Base-by-base conservation (phyloP, 441 rosid species). In the Breynia disticha region DNA sequence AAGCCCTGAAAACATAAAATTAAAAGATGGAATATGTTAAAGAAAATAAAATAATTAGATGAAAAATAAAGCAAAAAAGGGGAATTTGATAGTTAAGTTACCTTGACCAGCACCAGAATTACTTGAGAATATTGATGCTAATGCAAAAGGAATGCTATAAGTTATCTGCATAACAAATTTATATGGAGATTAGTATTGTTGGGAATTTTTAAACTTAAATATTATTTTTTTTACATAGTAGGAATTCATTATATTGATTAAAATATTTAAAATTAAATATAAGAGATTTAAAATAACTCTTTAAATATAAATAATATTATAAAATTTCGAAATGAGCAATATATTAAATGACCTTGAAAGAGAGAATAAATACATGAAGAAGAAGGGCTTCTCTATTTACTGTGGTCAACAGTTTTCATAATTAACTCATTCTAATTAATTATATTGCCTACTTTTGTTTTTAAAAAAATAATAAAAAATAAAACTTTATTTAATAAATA, bases 21-120 rank as follows among this genome's bases (percentile, higher is more conserved):
- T 45, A 55, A 9, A 7, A 0, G 22, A 48, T 37, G n/a, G 19
- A 61, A 56, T 13, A 10, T 2, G 35, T 38, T 1, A 46, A 18
- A 17, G 37, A 24, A 11, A 14, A 19, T 18, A 7, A 21, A 21
- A 20, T 19, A 50, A 18, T 11, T 6, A 50, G 22, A 50, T 50
- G 20, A n/a, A 3, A 12, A 21, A 4, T 19, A 20, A 13, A 3
- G 4, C 14, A 49, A 49, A 0, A 9, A 49, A 21, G 4, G 14
- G 5, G 12, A 8, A 4, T 17, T 19, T 19, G 28, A n/a, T 12
- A 11, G 1, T n/a, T 41, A n/a, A 2, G 19, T 62, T 71, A 86
- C 96, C 98, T 86, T 91, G 95, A 55, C 98, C 96, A 38, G 90
- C 95, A 50, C 86, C 88, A 3, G 86, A 54, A 21, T 65, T 54